Base-by-base conservation (phyloP, 495 filamentous ascomycete genomes). In the Letharia lupina region DNA sequence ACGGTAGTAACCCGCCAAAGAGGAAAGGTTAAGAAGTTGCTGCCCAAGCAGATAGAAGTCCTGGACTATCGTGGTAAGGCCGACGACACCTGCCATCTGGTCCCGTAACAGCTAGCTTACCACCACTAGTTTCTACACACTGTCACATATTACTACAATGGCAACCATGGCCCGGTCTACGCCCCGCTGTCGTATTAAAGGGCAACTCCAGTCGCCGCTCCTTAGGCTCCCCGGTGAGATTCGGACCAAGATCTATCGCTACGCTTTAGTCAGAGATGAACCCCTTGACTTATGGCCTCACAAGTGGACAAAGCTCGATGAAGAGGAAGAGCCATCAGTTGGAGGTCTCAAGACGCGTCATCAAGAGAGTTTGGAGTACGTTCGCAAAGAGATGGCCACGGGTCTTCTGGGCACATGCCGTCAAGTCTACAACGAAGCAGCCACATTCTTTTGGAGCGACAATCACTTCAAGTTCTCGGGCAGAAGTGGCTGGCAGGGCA, bases 211-310 rank as follows among this genome's bases (percentile, higher is more conserved):
- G 28, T 79, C 76, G 10, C 75, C 73, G 5, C 68, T 79, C 44
- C 73, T 78, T 31, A 70, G 69, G 16, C 73, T 79, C 1, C 77
- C 77, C 0, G 63, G 71, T 40, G 77, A 79, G 57, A 70, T 79
- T 52, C 75, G 76, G 63, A 77, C 74, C 64, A 73, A 70, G 35
- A 78, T 79, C 63, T 78, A 77, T 70, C 67, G 70, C 16, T 69
- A 65, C 39, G 65, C 70, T 48, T 67, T 74, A 16, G 65, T 72
- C 18, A 44, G 66, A 57, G 65, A 69, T 40, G 52, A 65, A 20
- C 67, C 67, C 18, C 61, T 71, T 28, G 69, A 71, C 45, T 54
- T 71, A 35, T 71, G 69, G 69, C 69, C 69, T n/a, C 69, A 69
- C 33, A 69, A 66, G 52, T 66, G 66, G 67, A 68, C 47, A 35